Evolutionary conservation across 1,284 basidiomycete genomes (phyloP).

Genomic region (Coniferiporia weirii): DNA sequence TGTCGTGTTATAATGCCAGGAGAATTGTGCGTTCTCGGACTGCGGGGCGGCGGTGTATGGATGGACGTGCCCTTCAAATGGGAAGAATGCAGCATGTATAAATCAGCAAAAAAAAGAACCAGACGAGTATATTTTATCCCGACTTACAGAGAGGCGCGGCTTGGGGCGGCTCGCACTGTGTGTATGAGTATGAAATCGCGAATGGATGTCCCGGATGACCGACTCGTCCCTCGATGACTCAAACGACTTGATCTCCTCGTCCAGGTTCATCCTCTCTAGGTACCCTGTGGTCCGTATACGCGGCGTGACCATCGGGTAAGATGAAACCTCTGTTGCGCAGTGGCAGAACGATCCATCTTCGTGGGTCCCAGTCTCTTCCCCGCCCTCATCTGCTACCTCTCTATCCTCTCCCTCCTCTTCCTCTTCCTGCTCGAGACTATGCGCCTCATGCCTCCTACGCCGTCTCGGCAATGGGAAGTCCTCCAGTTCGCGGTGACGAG

Average conservation of each 20-base stretch:
- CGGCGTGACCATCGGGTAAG: not conserved
- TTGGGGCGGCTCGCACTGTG: not conserved
- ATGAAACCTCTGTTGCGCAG: constrained; percentile 10
- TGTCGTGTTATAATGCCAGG: constrained; percentile 29
- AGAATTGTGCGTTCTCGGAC: not conserved
- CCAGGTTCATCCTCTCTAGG: constrained; percentile 7
- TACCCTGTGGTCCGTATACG: constrained; percentile 9
- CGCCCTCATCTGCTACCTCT: too few relatives aligned
- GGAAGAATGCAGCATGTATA: not conserved
- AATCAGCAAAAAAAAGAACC: not conserved
- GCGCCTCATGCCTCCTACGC: not conserved
- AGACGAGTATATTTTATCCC: not conserved
- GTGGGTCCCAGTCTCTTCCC: not conserved
- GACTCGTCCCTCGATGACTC: constrained; percentile 5
- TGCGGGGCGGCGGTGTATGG: not conserved
- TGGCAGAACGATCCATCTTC: constrained; percentile 16
- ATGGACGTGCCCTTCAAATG: not conserved
- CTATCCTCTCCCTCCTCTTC: not conserved
- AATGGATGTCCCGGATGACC: not conserved
- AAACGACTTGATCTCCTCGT: constrained; percentile 9
- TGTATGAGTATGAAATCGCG: not conserved
- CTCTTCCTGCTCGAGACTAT: not conserved
- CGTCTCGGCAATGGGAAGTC: constrained; percentile 33
- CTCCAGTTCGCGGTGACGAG: constrained; percentile 50
- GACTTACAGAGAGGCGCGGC: constrained; percentile 7